These are phyloP conservation scores for Suhomyces choctaworum DNA, from an alignment of 1,139 yeast species.

Conservation along the genomic window DNA sequence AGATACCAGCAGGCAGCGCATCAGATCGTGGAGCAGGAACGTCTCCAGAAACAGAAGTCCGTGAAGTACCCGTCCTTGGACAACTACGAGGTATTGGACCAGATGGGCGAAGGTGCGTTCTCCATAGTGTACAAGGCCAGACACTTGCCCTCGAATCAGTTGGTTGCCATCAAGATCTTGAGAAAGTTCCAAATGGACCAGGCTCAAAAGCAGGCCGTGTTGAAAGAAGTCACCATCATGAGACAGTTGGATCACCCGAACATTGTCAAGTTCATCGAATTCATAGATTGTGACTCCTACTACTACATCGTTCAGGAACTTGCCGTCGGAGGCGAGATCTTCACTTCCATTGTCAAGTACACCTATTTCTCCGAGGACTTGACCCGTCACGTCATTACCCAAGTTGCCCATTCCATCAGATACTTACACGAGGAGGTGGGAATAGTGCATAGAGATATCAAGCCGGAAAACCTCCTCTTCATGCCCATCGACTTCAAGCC, in stretches of 20 bases:
- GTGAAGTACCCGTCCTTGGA: slow-evolving; percentile 45
- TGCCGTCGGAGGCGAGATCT: slow-evolving; percentile 57
- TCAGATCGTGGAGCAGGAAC: slow-evolving; percentile 65
- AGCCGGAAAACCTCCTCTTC: slow-evolving; percentile 55
- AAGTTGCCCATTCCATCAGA: slow-evolving; percentile 50
- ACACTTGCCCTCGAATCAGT: slow-evolving; percentile 41
- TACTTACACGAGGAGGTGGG: slow-evolving; percentile 59
- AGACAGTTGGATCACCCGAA: slow-evolving; percentile 53
- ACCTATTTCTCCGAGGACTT: slow-evolving; percentile 58
- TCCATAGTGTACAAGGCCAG: slow-evolving; percentile 80
- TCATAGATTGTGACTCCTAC: slow-evolving; percentile 48
- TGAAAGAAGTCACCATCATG: slow-evolving; percentile 62
- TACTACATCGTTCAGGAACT: slow-evolving; percentile 58
- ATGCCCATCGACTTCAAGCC: slow-evolving; percentile 62
- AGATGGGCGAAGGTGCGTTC: slow-evolving; percentile 83
- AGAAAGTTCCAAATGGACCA: slow-evolving; percentile 57
- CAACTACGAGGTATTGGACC: slow-evolving; percentile 47
- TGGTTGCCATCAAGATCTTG: slow-evolving; percentile 60
- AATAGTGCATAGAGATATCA: slow-evolving; percentile 57
- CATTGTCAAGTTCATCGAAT: slow-evolving; percentile 48
- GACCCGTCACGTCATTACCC: slow-evolving; percentile 52
- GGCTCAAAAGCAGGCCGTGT: slow-evolving; percentile 53
- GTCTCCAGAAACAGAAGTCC: slow-evolving; percentile 36
- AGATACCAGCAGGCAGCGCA: slow-evolving; percentile 55
- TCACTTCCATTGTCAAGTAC: slow-evolving; percentile 55